These are phyloP conservation scores for Beauveria caledonica DNA, from an alignment of 2,329 filamentous ascomycete species.

Conservation along the genomic window DNA sequence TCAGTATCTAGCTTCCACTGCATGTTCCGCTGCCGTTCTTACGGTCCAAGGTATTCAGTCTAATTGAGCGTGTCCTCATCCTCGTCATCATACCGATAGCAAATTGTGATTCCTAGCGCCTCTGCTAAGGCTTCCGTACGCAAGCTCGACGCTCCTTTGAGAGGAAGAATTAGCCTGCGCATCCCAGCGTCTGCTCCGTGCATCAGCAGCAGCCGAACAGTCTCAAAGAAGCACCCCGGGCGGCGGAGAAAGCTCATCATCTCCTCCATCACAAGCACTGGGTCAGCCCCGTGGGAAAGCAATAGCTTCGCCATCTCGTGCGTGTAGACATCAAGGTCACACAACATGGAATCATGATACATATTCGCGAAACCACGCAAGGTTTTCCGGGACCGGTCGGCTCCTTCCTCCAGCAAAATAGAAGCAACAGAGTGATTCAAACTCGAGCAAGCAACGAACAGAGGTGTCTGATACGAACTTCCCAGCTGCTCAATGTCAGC, in stretches of 20 bases:
- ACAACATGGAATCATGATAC: no score
- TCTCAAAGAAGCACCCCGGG: not conserved
- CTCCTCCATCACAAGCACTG: not conserved
- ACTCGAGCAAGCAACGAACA: not conserved
- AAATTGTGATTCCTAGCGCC: not conserved
- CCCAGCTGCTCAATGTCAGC: not conserved
- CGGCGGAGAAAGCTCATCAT: not conserved
- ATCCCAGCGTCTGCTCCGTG: not conserved
- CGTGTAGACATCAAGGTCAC: not conserved
- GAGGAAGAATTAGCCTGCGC: not conserved
- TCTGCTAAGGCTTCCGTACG: not conserved
- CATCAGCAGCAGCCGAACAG: not conserved
- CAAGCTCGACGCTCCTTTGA: accelerated
- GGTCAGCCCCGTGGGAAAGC: not conserved
- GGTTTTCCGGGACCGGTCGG: not conserved
- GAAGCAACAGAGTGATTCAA: not conserved
- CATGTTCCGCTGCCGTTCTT: no score
- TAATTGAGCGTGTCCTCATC: not conserved
- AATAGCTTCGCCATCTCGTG: not conserved
- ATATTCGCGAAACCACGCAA: not conserved
- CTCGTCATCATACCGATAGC: not conserved
- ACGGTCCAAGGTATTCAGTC: no score
- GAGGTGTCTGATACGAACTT: not conserved
- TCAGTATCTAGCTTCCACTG: no score
- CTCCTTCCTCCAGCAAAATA: not conserved